Conservation (phyloP, 345 rosid species). For the Gossypium arboreum region DNA sequence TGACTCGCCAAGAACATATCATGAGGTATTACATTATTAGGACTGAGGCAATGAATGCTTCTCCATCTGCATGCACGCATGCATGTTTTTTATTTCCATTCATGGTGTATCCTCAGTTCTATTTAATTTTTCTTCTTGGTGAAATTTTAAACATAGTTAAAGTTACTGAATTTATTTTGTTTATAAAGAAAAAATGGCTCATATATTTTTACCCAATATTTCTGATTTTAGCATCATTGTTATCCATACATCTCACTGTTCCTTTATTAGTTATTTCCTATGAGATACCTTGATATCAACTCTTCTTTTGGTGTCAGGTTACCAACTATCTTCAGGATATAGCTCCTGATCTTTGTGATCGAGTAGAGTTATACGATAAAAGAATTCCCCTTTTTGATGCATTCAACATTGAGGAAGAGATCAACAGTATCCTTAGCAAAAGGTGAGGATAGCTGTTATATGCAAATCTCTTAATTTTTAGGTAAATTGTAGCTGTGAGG, state of each 20-base stretch:
- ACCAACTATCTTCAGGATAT: constrained; percentile 94
- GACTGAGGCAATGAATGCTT: constrained; percentile 1
- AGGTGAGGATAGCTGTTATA: constrained; percentile 42
- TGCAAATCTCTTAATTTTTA: constrained; percentile 7
- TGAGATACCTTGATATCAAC: neutral
- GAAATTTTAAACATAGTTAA: neutral
- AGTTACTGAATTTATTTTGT: neutral
- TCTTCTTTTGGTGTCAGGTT: constrained; percentile 48
- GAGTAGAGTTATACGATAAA: constrained; percentile 74
- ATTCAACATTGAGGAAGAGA: constrained; percentile 82
- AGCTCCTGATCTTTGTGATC: constrained; percentile 90
- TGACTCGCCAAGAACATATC: constrained; percentile 92
- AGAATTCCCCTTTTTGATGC: constrained; percentile 81
- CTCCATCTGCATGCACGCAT: constrained; percentile 5
- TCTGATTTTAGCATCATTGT: neutral
- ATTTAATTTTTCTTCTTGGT: neutral
- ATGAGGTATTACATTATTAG: constrained; percentile 58
- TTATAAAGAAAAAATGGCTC: neutral
- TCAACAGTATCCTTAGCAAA: constrained; percentile 80
- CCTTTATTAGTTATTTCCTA: constrained; percentile 14
- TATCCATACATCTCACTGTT: neutral
- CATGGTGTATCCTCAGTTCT: neutral
- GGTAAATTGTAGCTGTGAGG: neutral
- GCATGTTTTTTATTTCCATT: constrained; percentile 5
- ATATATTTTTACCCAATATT: neutral